Evolutionary conservation across 208 protist genomes (phyloP), one percentile per base, ranked within the genome.

Genomic region (Wallacemonas collosoma): DNA sequence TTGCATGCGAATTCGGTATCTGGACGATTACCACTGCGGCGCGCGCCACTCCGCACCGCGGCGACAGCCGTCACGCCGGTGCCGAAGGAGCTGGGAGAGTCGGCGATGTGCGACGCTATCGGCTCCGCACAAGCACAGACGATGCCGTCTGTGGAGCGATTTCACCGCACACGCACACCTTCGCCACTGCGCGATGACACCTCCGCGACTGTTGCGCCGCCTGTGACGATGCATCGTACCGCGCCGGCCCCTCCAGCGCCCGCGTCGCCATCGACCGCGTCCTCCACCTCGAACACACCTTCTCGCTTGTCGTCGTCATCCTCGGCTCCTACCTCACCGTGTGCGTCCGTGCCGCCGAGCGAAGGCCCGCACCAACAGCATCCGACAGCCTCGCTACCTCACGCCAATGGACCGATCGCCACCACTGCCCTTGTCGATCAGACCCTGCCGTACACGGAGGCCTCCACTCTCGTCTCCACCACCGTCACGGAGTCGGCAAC

Each of bases 361-460:
- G 26, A 26, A 26, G 26, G 26, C 26, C 26, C 26, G 26, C 26
- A 26, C 26, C 26, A 26, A 26, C 26, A 26, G 26, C 26, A 26
- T 26, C 26, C 26, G 26, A 0, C 26, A 26, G 26, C 26, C 26
- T 26, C 45, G 12, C 45, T 14, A 12, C 8, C 45, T 50, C 8
- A 50, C 45, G 45, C 45, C 45, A 6, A 50, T 58, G 6, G 36
- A n/a, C 36, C 9, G 36, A 63, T 26, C 38, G 26, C 6, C 57
- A 40, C 36, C 3, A 5, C 8, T n/a, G 39, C 9, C 9, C 7
- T n/a, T 6, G 39, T 5, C 36, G 57, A 63, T 44, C 17, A 48
- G 4, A 65, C 60, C 17, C 60, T 65, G 12, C 60, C 60, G 12
- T 65, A 65, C 41, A 36, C 60, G 57, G 57, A 63, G 39, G 17